A percentile compares a stretch with the other conserved stretches of the same genome.
phyloP scores from a whole-genome alignment of 2,329 filamentous ascomycete species.

The Hyphodiscus sp. region DNA sequence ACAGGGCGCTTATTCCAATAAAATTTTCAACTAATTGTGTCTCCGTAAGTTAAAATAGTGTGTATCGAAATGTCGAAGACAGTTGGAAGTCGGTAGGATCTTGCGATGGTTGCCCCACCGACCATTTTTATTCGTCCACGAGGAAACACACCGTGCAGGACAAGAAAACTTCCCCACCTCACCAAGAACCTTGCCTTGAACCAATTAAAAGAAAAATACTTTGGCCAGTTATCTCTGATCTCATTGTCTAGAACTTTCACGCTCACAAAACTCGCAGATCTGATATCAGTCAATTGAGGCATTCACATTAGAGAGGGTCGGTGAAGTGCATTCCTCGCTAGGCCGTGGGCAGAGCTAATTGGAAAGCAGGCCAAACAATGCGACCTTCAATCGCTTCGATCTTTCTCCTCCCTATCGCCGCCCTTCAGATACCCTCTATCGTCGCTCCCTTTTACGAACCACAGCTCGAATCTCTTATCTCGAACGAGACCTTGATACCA shows the following conservation, averaged over 20 bases:
- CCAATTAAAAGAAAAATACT: background rate
- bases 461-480: slow-evolving; percentile 9
- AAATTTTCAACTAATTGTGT: too few species aligned
- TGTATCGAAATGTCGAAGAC: background rate
- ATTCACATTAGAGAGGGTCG: background rate
- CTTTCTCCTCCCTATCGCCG: slow-evolving; percentile 12
- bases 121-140: background rate
- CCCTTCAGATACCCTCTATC: slow-evolving; percentile 23
- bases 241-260: background rate
- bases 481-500: slow-evolving; percentile 19
- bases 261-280: background rate
- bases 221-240: background rate
- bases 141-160: background rate
- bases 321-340: background rate
- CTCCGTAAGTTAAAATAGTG: background rate
- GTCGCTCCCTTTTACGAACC: slow-evolving; percentile 22
- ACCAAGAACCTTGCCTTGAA: background rate
- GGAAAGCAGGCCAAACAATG: background rate
- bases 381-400: background rate
- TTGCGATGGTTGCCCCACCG: background rate
- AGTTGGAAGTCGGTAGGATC: background rate
- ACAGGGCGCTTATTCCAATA: too few species aligned
- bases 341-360: background rate
- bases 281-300: background rate
- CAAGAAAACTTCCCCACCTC: background rate